These are phyloP conservation scores for Penicillium paneum DNA, from an alignment of 2,329 filamentous ascomycete species.

Conservation along the genomic window DNA sequence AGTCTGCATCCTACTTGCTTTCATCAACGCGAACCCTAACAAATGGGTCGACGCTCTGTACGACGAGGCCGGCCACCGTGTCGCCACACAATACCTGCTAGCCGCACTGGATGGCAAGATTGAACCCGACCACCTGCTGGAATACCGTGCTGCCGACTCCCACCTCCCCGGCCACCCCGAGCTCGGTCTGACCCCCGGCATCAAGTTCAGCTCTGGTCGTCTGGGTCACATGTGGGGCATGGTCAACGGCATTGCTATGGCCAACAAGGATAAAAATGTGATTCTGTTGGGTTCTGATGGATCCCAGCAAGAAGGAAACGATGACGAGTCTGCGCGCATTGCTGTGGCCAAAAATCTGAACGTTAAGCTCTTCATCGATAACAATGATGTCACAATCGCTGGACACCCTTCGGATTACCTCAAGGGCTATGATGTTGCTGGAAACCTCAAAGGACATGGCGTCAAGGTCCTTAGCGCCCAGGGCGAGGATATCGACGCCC, in stretches of 20 bases:
- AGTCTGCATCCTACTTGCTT: conserved; percentile 39
- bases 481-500: conserved; percentile 39
- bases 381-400: conserved; percentile 44
- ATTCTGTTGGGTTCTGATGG: conserved; percentile 41
- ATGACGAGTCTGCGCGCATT: conserved; percentile 41
- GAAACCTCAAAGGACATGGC: conserved; percentile 38
- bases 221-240: conserved; percentile 42
- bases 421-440: conserved; percentile 34
- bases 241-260: conserved; percentile 40
- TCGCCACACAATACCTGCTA: conserved; percentile 42
- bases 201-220: conserved; percentile 43
- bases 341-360: conserved; percentile 39
- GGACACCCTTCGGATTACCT: conserved; percentile 41
- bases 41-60: conserved; percentile 36
- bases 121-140: conserved; percentile 39
- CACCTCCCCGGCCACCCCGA: conserved; percentile 43
- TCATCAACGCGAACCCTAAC: conserved; percentile 35
- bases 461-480: conserved; percentile 35
- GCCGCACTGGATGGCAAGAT: conserved; percentile 38
- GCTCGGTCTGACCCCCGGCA: conserved; percentile 39
- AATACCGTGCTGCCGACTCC: conserved; percentile 42
- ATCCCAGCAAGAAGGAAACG: conserved; percentile 43
- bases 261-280: conserved; percentile 37
- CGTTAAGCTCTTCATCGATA: conserved; percentile 41
- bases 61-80: conserved; percentile 41